Evolutionary conservation across 805 yeast species (phyloP).

Genomic region (Novakomyces olei): DNA sequence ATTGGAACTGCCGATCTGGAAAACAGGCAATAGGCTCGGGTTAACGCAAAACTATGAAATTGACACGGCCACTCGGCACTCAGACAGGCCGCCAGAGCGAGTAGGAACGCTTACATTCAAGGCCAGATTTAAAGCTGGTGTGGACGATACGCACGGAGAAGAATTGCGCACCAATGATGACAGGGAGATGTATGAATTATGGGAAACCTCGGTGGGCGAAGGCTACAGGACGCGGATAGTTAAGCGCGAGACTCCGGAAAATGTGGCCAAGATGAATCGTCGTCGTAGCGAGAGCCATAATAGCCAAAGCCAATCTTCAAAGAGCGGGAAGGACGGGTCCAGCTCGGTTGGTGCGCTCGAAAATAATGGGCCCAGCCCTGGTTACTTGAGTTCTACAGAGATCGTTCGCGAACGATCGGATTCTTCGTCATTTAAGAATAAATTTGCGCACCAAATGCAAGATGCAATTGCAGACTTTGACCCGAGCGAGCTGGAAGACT

Average conservation of each 20-base stretch:
- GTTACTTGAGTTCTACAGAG: no score
- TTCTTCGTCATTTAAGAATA: constrained; percentile 43
- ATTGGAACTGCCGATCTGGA: neutral
- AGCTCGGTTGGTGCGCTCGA: no score
- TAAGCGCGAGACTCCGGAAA: neutral
- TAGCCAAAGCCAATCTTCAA: neutral
- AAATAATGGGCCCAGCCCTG: no score
- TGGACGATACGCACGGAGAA: neutral
- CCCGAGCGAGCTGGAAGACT: no score
- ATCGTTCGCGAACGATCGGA: no score
- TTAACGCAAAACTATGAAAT: neutral
- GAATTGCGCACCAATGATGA: neutral
- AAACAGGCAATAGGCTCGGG: neutral
- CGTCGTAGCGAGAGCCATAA: neutral
- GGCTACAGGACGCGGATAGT: neutral
- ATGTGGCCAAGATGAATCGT: neutral
- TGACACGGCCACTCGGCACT: neutral
- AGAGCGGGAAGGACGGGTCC: no score
- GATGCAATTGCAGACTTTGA: constrained; percentile 21
- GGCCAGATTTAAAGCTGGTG: neutral
- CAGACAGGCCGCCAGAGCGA: neutral
- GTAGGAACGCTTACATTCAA: neutral
- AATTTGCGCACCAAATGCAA: constrained; percentile 34
- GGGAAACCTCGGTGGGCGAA: neutral
- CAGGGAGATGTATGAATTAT: neutral